Evolutionary conservation across 148 eudicot genomes (phyloP).

Genomic region (Rhododendron ferrugineum): DNA sequence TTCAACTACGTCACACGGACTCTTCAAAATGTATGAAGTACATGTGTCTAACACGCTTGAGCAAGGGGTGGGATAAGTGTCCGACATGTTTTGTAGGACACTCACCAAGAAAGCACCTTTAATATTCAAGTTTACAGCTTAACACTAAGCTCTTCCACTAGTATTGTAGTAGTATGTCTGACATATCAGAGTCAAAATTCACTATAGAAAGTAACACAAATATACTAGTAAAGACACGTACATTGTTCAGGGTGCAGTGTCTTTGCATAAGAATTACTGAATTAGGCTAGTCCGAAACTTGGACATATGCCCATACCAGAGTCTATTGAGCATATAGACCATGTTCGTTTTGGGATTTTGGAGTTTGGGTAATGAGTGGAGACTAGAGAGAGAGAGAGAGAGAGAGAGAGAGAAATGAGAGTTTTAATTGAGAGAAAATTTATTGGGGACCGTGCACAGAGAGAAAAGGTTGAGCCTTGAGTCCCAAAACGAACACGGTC

Average conservation of each 20-base stretch:
- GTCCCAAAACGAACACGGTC: too few species aligned
- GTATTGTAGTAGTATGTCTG: background rate
- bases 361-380: too few species aligned
- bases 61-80: background rate
- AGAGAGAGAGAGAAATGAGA: too few species aligned
- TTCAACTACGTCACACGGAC: background rate
- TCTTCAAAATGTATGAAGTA: background rate
- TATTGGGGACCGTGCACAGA: too few species aligned
- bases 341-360: too few species aligned
- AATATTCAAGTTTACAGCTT: background rate
- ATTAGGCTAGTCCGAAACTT: background rate
- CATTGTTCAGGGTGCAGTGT: background rate
- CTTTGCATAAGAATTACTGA: background rate
- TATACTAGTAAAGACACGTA: background rate
- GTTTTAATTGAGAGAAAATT: too few species aligned
- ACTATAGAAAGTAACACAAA: background rate
- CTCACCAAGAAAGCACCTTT: background rate
- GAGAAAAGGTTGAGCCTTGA: too few species aligned
- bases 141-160: background rate
- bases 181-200: background rate
- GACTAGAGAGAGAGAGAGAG: too few species aligned
- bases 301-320: background rate
- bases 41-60: background rate
- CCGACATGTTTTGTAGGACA: background rate
- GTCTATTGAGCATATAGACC: background rate